phyloP scores from a whole-genome alignment of 2,329 filamentous ascomycete species.

The Stagonosporopsis chrysanthemi region DNA sequence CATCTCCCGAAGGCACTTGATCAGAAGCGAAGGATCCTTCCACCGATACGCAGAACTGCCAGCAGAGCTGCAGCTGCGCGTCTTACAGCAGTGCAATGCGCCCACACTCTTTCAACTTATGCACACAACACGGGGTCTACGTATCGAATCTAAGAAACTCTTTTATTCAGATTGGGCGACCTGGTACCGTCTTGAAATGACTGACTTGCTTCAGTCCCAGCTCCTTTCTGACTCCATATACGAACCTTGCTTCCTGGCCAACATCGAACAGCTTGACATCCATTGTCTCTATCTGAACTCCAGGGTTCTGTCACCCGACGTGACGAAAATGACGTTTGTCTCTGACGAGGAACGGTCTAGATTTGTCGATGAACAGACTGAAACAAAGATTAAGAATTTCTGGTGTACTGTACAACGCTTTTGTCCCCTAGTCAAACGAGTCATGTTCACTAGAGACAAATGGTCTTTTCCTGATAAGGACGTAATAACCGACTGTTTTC shows the following conservation, averaged over 20 bases:
- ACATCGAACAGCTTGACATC: background rate
- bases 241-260: background rate
- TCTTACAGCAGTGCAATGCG: constrained; percentile 18
- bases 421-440: constrained; percentile 15
- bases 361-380: background rate
- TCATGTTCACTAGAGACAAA: constrained; percentile 2
- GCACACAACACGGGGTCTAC: constrained; percentile 13
- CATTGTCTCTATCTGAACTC: background rate
- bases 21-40: background rate
- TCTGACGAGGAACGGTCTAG: background rate
- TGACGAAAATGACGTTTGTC: background rate
- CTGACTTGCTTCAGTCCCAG: background rate
- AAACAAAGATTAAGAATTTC: constrained; percentile 9
- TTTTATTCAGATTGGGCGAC: constrained; percentile 17
- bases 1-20: background rate
- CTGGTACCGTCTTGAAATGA: constrained; percentile 8
- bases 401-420: constrained; percentile 13
- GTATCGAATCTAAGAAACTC: constrained; percentile 15
- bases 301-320: background rate
- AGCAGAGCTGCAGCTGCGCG: constrained; percentile 19
- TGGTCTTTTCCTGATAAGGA: background rate
- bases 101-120: constrained; percentile 28
- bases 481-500: background rate
- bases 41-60: constrained; percentile 8
- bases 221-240: background rate